Evolutionary conservation across 139 green algal genomes (phyloP), one percentile per base, ranked within the genome.

Genomic region (Coelastrella sp.): DNA sequence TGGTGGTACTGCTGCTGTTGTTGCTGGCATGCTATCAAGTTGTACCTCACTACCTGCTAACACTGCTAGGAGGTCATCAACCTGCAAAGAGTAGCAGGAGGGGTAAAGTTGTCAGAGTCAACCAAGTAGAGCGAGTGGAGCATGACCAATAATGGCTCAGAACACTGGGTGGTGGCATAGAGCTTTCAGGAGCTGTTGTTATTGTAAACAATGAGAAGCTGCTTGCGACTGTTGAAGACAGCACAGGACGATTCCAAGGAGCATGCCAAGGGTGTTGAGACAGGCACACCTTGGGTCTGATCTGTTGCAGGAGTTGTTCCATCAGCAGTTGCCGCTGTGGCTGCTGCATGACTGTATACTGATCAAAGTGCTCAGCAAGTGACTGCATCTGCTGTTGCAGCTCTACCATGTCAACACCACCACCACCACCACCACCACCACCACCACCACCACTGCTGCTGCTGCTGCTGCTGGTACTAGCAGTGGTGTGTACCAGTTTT

Each of bases 301-400:
- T 20, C 27, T 87, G 82, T 10, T 58, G 24, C 27, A 27, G 12
- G 27, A 87, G 27, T 17, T 78, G 12, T 12, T 86, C n/a, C 82
- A 78, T 27, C 63, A 78, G 82, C 65, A 49, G 15, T 65, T 78
- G 63, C 25, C 63, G 82, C 63, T 78, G 63, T 8, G 70, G 9
- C 12, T 61, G 7, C 7, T 79, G 8, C 17, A 65, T 14, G 7
- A 19, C 65, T 7, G 7, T 11, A 20, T 86, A 86, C 22, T 63
- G 12, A 6, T 25, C 19, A 8, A 78, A 35, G n/a, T 17, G 14
- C 1, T 65, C 10, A 15, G 82, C 25, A 5, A 20, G 7, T 25
- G 63, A 17, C 82, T 66, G 82, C 82, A 65, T 61, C 82, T 87
- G 82, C 82, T 87, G 82, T 61, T 74, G 81, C 81, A 87, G 78